Conservation (phyloP, 768 basidiomycete species). For the Trametes sanguinea region DNA sequence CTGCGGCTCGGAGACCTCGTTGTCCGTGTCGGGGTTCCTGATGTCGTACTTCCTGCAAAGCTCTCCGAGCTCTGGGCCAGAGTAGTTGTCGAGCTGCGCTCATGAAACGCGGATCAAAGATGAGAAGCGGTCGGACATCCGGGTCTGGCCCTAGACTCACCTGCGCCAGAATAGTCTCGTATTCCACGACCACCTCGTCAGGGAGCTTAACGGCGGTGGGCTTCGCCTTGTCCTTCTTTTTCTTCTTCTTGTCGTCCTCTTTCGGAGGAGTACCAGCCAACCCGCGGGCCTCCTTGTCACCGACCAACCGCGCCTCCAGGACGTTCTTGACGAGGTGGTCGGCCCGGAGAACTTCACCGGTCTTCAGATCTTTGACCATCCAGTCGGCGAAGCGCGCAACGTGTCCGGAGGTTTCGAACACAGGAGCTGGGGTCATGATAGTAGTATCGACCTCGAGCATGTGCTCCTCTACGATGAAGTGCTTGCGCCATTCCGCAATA, state of each 20-base stretch:
- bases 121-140: conserved; percentile 2
- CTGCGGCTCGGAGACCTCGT: conserved; percentile 90
- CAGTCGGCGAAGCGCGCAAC: conserved; percentile 98
- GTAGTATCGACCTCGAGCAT: conserved; percentile 99
- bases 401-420: conserved; percentile 96
- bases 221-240: conserved; percentile 80
- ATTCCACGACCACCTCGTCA: conserved; percentile 73
- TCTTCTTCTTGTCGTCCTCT: conserved; percentile 58
- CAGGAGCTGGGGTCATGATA: conserved; percentile 92
- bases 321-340: conserved; percentile 96
- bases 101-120: conserved; percentile 8
- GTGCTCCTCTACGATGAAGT: conserved; percentile 97
- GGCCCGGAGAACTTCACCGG: conserved; percentile 95
- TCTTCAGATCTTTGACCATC: conserved; percentile 97
- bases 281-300: conserved; percentile 89
- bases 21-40: conserved; percentile 88
- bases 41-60: conserved; percentile 81
- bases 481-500: conserved; percentile 93
- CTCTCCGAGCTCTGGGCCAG: conserved; percentile 85
- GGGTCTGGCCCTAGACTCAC: conserved; percentile 43
- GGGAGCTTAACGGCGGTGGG: conserved; percentile 66
- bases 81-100: conserved; percentile 87
- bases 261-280: conserved; percentile 54
- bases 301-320: conserved; percentile 84
- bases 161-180: conserved; percentile 86